Evolutionary conservation across 2,329 filamentous ascomycete genomes (phyloP).

Genomic region (Alternaria ethzedia): DNA sequence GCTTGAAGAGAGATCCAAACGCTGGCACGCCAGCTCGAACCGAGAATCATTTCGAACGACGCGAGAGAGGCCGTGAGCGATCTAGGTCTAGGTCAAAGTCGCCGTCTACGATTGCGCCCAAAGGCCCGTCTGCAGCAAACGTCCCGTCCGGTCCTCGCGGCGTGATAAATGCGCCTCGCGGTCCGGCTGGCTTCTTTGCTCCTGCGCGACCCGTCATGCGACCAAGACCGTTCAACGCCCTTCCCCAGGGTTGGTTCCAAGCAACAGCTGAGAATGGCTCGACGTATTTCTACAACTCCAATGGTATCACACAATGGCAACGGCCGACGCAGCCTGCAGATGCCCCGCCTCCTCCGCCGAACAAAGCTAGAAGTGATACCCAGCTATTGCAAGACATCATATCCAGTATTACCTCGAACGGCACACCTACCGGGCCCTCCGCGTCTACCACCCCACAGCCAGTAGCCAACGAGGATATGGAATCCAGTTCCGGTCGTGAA

Average conservation of each 20-base stretch:
- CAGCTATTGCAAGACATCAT: constrained; percentile 76
- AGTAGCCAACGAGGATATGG: constrained; percentile 60
- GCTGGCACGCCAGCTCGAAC: constrained; percentile 47
- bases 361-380: constrained; percentile 70
- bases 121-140: constrained; percentile 48
- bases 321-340: constrained; percentile 72
- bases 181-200: constrained; percentile 55
- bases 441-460: constrained; percentile 71
- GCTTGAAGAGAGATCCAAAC: constrained; percentile 82
- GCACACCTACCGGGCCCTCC: constrained; percentile 59
- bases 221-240: constrained; percentile 63
- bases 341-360: constrained; percentile 66
- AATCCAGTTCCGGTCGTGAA: constrained; percentile 61
- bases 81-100: constrained; percentile 58
- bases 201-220: constrained; percentile 56
- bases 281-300: constrained; percentile 82
- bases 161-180: constrained; percentile 64
- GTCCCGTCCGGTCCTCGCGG: constrained; percentile 54
- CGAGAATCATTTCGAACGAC: constrained; percentile 67
- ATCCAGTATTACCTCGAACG: constrained; percentile 78
- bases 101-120: constrained; percentile 48
- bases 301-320: constrained; percentile 80
- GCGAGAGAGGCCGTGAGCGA: constrained; percentile 57
- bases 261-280: constrained; percentile 71
- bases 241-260: constrained; percentile 87